phyloP scores from a whole-genome alignment of 352 stramenopile species.

The Phytophthora ohioensis region DNA sequence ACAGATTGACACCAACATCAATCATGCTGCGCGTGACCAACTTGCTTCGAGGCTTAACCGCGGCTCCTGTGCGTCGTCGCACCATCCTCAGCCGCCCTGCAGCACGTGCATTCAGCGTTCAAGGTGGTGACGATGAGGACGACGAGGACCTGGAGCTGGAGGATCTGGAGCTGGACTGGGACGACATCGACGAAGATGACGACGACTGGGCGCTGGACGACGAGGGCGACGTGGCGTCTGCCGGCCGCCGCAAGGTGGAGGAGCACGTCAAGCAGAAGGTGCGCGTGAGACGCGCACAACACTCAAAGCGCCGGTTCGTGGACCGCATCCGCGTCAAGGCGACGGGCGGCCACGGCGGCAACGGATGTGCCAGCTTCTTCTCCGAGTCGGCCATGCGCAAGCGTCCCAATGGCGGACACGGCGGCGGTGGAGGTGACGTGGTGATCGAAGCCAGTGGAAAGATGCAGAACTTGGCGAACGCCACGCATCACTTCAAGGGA shows the following conservation, averaged over 20 bases:
- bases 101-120: constrained; percentile 17
- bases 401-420: constrained; percentile 86
- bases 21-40: constrained; percentile 68
- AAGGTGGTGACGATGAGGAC: constrained; percentile 37
- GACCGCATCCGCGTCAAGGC: constrained; percentile 91
- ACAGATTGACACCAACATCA: neutral
- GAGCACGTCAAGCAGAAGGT: constrained; percentile 91
- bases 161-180: constrained; percentile 51
- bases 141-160: constrained; percentile 59
- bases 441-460: constrained; percentile 75
- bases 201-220: constrained; percentile 42
- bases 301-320: constrained; percentile 91
- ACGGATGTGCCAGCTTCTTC: constrained; percentile 91
- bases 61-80: constrained; percentile 49
- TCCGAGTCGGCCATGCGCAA: constrained; percentile 81
- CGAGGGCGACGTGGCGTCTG: constrained; percentile 32
- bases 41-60: constrained; percentile 58
- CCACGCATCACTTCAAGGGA: constrained; percentile 87
- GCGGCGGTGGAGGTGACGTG: constrained; percentile 84
- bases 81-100: constrained; percentile 22
- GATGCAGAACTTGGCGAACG: constrained; percentile 86
- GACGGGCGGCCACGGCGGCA: constrained; percentile 88
- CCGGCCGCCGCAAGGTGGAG: constrained; percentile 58
- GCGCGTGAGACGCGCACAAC: constrained; percentile 79
- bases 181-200: constrained; percentile 46